Conservation (phyloP, 805 yeast species). For the Starmerella cellae region DNA sequence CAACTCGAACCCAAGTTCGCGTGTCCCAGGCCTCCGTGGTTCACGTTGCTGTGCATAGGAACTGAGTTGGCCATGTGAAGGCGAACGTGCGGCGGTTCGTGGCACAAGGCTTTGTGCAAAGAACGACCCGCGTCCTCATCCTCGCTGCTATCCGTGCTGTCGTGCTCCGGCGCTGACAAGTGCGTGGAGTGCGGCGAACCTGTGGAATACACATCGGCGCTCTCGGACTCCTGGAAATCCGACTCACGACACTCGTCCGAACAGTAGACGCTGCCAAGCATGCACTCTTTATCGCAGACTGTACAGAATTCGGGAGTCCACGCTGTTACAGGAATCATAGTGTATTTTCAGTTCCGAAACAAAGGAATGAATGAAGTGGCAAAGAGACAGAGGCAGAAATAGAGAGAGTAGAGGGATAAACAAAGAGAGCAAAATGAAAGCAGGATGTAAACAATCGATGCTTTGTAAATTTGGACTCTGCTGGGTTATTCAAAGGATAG, state of each 20-base stretch:
- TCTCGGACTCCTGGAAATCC: slow-evolving; percentile 5
- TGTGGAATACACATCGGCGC: background rate
- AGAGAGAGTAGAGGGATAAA: too few relatives aligned
- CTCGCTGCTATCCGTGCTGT: slow-evolving; percentile 4
- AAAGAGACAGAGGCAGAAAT: too few relatives aligned
- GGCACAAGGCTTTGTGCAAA: background rate
- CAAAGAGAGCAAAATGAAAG: too few relatives aligned
- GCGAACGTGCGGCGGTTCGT: background rate
- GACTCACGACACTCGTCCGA: slow-evolving; percentile 32
- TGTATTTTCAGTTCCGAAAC: too few relatives aligned
- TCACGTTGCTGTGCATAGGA: background rate
- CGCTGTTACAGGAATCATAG: slow-evolving; percentile 2
- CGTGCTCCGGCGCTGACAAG: background rate
- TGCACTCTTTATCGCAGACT: slow-evolving; percentile 42
- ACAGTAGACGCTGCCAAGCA: slow-evolving; percentile 35
- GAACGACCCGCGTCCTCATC: slow-evolving; percentile 10
- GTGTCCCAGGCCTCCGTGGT: too few relatives aligned
- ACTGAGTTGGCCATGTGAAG: background rate
- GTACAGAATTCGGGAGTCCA: slow-evolving; percentile 44
- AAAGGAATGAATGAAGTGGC: too few relatives aligned
- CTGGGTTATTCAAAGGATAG: too few relatives aligned
- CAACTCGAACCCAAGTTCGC: background rate
- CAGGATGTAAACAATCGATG: too few relatives aligned
- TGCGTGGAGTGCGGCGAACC: background rate
- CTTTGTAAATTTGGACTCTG: too few relatives aligned